Percentiles rank a stretch among this genome's conserved stretches.
Conservation (phyloP, 441 rosid genomes). For the Flueggea neowawraea region DNA sequence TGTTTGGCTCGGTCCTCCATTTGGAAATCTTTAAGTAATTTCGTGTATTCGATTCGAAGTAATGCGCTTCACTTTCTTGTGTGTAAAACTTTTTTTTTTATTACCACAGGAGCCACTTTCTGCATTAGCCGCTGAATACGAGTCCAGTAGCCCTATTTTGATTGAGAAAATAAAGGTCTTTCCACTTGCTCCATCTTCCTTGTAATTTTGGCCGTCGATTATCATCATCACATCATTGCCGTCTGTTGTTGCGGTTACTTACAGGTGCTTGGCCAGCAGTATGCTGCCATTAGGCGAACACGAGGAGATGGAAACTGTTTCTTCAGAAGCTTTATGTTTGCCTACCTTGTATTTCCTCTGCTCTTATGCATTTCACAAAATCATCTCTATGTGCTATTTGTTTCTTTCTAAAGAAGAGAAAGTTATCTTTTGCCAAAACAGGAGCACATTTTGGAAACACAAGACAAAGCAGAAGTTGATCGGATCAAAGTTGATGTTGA, state of each 20-base stretch:
- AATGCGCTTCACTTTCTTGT: too few relatives aligned
- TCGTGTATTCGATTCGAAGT: too few relatives aligned
- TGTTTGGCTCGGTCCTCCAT: too few relatives aligned
- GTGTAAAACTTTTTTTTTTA: too few relatives aligned
- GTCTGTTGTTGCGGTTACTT: too few relatives aligned
- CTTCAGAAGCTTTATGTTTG: slow-evolving; percentile 86
- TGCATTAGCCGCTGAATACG: slow-evolving; percentile 61
- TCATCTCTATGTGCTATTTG: background rate
- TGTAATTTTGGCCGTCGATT: background rate
- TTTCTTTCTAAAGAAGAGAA: too few relatives aligned
- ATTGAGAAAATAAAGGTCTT: slow-evolving; percentile 81
- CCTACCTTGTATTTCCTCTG: slow-evolving; percentile 58
- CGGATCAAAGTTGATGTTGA: slow-evolving; percentile 72
- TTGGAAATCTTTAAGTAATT: too few relatives aligned
- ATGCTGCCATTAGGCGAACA: slow-evolving; percentile 73
- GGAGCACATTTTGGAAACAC: slow-evolving; percentile 81
- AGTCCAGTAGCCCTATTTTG: slow-evolving; percentile 80
- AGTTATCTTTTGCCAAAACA: slow-evolving; percentile 5
- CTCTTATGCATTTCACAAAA: background rate
- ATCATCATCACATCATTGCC: too few relatives aligned
- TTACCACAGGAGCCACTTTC: slow-evolving; percentile 70
- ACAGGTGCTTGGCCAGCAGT: slow-evolving; percentile 58
- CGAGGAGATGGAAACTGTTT: slow-evolving; percentile 96
- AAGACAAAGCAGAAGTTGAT: slow-evolving; percentile 70
- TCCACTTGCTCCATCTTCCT: background rate